Base-by-base conservation (phyloP, 208 protist genomes). In the Novymonas esmeraldas region DNA sequence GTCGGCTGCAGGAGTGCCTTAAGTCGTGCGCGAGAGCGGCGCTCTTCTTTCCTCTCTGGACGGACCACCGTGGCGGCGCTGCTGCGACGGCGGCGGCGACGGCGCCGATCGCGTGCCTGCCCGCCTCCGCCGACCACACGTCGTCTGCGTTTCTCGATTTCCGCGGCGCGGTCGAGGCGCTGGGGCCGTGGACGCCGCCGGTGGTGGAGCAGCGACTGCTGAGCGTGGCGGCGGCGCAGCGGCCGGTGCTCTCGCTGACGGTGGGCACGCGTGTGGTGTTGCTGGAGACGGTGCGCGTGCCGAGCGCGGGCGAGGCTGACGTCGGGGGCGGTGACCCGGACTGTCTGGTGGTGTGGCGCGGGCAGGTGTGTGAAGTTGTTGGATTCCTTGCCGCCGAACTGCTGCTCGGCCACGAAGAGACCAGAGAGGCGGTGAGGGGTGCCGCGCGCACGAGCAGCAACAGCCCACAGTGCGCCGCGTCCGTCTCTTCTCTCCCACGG, bases 1-100 rank as follows among this genome's bases (percentile, higher is more conserved):
- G 55, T 54, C 50, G 24, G 28, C 71, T 79, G 58, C 74, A 72
- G 61, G 14, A 14, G 18, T 52, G 54, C 26, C 75, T 74, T 31
- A 74, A 59, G 42, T 26, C 31, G 28, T 79, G 55, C 52, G 67
- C 65, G 16, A 6, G 54, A 1, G 6, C n/a, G 10, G 45, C 65
- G 0, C 7, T 45, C 26, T 79, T 86, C 14, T 87, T 88, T 56
- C 80, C 82, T 1, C 41, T 92, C 4, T 92, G 85, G 82, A 75
- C 79, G 5, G 79, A 81, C 11, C 52, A 16, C n/a, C 10, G 18
- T 4, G 14, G 33, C 10, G 10, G 10, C 13, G 16, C 16, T 6
- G 48, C 11, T 14, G 20, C 26, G 13, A 3, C 48, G 20, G 4
- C 5, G 5, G 3, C 5, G 16, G 11, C 18, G 50, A 18, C 50